Evolutionary conservation across 2,329 filamentous ascomycete species (phyloP).

Genomic region (Cladosporium sp.): DNA sequence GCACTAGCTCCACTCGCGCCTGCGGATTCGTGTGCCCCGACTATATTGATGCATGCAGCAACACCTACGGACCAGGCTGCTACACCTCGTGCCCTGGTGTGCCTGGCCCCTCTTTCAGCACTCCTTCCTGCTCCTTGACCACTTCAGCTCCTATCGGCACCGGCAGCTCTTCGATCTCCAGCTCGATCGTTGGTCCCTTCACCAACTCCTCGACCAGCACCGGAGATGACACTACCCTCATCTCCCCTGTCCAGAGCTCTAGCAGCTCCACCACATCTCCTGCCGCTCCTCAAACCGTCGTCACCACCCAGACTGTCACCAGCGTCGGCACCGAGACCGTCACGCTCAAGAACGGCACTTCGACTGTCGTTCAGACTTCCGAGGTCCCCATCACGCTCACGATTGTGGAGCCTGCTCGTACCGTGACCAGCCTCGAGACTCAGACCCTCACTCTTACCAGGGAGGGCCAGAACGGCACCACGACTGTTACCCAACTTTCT

Average conservation of each 20-base stretch:
- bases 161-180: neutral
- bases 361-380: neutral
- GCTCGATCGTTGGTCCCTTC: neutral
- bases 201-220: neutral
- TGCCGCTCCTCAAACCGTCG: neutral
- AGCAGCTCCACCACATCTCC: neutral
- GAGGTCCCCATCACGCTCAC: neutral
- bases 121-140: slow-evolving; percentile 1
- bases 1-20: neutral
- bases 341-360: neutral
- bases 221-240: too few relatives aligned
- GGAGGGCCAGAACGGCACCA: slow-evolving; percentile 4
- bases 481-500: neutral
- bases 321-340: neutral
- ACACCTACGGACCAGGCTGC: neutral
- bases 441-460: neutral
- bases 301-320: neutral
- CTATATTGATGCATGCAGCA: neutral
- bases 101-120: neutral
- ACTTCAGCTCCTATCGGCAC: too few relatives aligned
- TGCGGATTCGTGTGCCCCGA: slow-evolving; percentile 4
- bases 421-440: neutral
- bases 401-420: neutral
- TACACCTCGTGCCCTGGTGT: slow-evolving; percentile 4
- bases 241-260: neutral